Evolutionary conservation across 306 rosid species (phyloP).

Genomic region (Calophaca sinica): DNA sequence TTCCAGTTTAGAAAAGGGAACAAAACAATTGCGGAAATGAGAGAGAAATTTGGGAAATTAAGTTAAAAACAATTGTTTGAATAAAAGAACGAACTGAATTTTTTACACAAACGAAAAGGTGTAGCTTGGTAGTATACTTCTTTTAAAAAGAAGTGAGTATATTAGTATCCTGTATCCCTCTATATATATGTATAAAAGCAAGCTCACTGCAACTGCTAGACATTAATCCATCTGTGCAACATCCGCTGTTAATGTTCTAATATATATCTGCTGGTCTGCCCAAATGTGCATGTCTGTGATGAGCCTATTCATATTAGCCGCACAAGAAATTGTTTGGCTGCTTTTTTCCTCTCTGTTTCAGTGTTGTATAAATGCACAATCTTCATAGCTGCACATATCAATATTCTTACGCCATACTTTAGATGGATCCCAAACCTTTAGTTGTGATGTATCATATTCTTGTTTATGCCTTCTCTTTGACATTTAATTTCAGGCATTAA

Average conservation of each 20-base stretch:
- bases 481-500: conserved; percentile 76
- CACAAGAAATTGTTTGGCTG: conserved; percentile 18
- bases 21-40: neutral
- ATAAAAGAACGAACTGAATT: conserved; percentile 3
- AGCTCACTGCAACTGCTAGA: too few species aligned
- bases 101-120: neutral
- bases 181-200: too few species aligned
- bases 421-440: conserved; percentile 30
- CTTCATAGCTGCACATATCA: neutral
- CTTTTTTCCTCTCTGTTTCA: conserved; percentile 9
- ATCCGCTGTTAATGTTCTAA: neutral
- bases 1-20: neutral
- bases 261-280: neutral
- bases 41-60: conserved; percentile 1
- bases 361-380: conserved; percentile 22
- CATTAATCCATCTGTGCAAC: too few species aligned
- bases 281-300: conserved; percentile 16
- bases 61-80: neutral
- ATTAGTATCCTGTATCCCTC: neutral
- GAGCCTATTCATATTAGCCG: neutral
- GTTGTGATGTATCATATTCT: conserved; percentile 28
- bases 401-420: conserved; percentile 27
- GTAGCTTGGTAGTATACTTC: neutral
- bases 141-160: neutral
- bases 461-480: conserved; percentile 46